A percentile compares a stretch with the other conserved stretches of the same genome.
Evolutionary conservation across 352 stramenopile genomes (phyloP).

Genomic region (Plasmopara viticola): DNA sequence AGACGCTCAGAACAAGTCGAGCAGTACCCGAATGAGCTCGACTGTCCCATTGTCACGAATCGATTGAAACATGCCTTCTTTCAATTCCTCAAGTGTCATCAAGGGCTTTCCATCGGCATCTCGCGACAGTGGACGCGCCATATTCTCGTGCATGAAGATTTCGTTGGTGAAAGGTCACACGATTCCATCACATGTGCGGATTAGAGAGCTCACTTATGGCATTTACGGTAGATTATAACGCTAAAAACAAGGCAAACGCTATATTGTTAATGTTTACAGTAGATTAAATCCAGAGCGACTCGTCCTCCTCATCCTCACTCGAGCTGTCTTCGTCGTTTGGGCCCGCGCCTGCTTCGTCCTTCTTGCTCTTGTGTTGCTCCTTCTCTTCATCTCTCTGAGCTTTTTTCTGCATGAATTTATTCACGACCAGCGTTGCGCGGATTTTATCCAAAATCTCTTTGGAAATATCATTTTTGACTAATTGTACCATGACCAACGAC

Average conservation of each 20-base stretch:
- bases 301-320: constrained; percentile 27
- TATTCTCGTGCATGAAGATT: constrained; percentile 17
- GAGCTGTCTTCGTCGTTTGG: constrained; percentile 22
- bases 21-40: constrained; percentile 46
- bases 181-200: neutral
- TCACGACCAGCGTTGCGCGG: constrained; percentile 35
- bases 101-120: constrained; percentile 18
- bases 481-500: constrained; percentile 34
- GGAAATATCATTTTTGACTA: constrained; percentile 41
- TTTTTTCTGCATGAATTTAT: constrained; percentile 44
- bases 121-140: constrained; percentile 1
- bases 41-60: constrained; percentile 57
- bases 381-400: constrained; percentile 35
- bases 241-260: neutral
- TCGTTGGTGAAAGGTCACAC: constrained; percentile 18
- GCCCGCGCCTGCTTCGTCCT: constrained; percentile 14
- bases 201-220: neutral
- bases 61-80: constrained; percentile 64
- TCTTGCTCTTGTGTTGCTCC: constrained; percentile 19
- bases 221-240: neutral
- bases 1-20: neutral
- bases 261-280: neutral
- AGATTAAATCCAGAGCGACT: constrained; percentile 38
- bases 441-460: constrained; percentile 31
- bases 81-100: constrained; percentile 61